Evolutionary conservation across 768 basidiomycete species (phyloP), one percentile per base, ranked within the genome.

Genomic region (Mycena polygramma): DNA sequence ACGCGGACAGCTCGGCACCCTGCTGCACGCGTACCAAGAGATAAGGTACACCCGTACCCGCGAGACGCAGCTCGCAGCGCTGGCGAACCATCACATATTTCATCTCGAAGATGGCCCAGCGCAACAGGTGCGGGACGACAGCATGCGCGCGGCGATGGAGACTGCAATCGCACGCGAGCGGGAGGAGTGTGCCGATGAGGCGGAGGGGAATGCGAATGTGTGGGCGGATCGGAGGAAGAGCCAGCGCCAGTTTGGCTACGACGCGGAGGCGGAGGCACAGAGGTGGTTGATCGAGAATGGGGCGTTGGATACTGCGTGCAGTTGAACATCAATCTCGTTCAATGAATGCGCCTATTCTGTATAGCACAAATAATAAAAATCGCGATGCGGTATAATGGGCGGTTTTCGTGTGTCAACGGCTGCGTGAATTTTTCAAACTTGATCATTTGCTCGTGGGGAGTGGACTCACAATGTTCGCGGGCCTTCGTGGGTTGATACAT

Each of bases 91-190:
- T 70, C 71, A 80, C 46, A 84, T 85, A 55, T 90, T 90, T 77
- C 90, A 91, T 76, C 76, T 90, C 0, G 81, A 81, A 0, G 91
- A 91, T 64, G 90, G 91, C 0, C 87, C 86, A 0, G 86, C 82
- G 48, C 91, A 91, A 66, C 79, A 81, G 51, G 79, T 78, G 53
- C 83, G 90, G 14, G 91, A 91, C 67, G 76, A 72, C 6, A 78
- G 83, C 20, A 90, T 92, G 89, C 79, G 81, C 19, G 63, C 46
- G 2, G 87, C 86, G 55, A 89, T 87, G 87, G 81, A 80, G 48
- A 75, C 72, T 2, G 84, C 83, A 60, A 60, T 85, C 68, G 57
- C 73, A 51, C 72, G 74, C 59, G 79, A 60, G 26, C 49, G 63
- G 2, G 73, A 75, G 55, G 57, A 75, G 70, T 22, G 43, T 15